A percentile compares a stretch with the other conserved stretches of the same genome.
Conservation (phyloP, 805 yeast species). For the Lipomyces chichibuensis region DNA sequence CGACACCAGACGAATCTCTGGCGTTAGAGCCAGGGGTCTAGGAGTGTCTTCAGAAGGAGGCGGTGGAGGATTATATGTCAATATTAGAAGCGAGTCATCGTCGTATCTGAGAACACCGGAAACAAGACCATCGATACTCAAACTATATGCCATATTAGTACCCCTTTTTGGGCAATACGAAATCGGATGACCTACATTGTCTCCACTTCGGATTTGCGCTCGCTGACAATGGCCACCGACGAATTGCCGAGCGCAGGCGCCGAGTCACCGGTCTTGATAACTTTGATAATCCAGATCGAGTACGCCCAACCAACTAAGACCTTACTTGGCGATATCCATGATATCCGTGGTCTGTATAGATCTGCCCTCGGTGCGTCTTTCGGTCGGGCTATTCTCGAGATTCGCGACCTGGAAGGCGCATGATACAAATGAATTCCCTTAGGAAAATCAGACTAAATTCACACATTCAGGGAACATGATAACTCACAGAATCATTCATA, state of each 20-base stretch:
- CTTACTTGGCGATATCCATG: slow-evolving; percentile 64
- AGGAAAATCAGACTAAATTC: background rate
- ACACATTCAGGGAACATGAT: background rate
- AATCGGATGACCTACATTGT: slow-evolving; percentile 17
- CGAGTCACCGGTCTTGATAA: slow-evolving; percentile 26
- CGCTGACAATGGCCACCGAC: slow-evolving; percentile 18
- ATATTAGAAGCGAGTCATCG: slow-evolving; percentile 67
- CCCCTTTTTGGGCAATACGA: background rate
- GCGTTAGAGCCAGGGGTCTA: slow-evolving; percentile 51
- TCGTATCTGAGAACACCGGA: slow-evolving; percentile 79
- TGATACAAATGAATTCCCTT: slow-evolving; percentile 54
- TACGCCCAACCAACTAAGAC: slow-evolving; percentile 82
- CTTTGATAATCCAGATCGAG: slow-evolving; percentile 69
- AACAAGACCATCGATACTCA: slow-evolving; percentile 54
- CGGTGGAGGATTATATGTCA: slow-evolving; percentile 49
- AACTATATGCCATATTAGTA: slow-evolving; percentile 45
- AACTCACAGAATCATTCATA: slow-evolving; percentile 81
- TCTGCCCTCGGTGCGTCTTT: slow-evolving; percentile 65
- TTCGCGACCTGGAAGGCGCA: slow-evolving; percentile 52
- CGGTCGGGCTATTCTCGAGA: slow-evolving; percentile 62
- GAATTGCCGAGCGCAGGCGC: slow-evolving; percentile 7
- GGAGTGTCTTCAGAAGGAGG: slow-evolving; percentile 24
- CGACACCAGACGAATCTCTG: slow-evolving; percentile 75
- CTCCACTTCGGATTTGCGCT: slow-evolving; percentile 35
- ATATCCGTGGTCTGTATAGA: slow-evolving; percentile 78